A percentile compares a stretch with the other conserved stretches of the same genome.
Evolutionary conservation across 148 eudicot genomes (phyloP).

Genomic region (Polygonum aviculare): DNA sequence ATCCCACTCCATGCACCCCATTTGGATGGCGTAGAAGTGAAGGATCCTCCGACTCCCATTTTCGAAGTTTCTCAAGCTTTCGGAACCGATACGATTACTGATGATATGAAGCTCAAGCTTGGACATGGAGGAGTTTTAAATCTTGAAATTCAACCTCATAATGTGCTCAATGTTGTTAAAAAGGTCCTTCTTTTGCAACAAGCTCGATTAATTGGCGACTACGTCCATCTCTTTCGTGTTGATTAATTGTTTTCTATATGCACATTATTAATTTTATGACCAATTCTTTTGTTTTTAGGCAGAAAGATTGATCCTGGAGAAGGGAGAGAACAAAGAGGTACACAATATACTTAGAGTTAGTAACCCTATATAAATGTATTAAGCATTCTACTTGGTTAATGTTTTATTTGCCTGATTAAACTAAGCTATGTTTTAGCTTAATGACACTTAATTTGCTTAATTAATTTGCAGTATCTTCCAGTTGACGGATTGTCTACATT

Average conservation of each 20-base stretch:
- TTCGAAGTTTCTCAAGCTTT: slow-evolving; percentile 90
- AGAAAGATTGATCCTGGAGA: slow-evolving; percentile 75
- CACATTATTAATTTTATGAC: too few relatives aligned
- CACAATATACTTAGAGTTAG: neutral
- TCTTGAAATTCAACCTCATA: slow-evolving; percentile 71
- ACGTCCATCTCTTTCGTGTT: neutral
- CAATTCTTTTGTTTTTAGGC: slow-evolving; percentile 30
- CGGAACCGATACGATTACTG: slow-evolving; percentile 44
- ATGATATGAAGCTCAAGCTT: slow-evolving; percentile 83
- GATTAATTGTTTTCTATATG: neutral
- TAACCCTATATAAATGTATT: too few relatives aligned
- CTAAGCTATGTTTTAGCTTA: slow-evolving; percentile 10
- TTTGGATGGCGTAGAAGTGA: slow-evolving; percentile 58
- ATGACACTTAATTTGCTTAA: neutral
- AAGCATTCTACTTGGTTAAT: too few relatives aligned
- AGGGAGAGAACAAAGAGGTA: slow-evolving; percentile 96
- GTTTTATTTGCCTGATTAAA: neutral
- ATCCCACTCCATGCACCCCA: slow-evolving; percentile 44
- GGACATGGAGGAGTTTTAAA: slow-evolving; percentile 76
- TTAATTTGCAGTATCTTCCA: slow-evolving; percentile 67
- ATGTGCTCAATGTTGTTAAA: slow-evolving; percentile 75
- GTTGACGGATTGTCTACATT: slow-evolving; percentile 95
- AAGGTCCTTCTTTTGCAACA: slow-evolving; percentile 39
- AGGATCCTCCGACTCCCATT: slow-evolving; percentile 94
- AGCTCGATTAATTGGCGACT: neutral